phyloP scores from a whole-genome alignment of 2,329 filamentous ascomycete species.

The Diaporthe batatas region DNA sequence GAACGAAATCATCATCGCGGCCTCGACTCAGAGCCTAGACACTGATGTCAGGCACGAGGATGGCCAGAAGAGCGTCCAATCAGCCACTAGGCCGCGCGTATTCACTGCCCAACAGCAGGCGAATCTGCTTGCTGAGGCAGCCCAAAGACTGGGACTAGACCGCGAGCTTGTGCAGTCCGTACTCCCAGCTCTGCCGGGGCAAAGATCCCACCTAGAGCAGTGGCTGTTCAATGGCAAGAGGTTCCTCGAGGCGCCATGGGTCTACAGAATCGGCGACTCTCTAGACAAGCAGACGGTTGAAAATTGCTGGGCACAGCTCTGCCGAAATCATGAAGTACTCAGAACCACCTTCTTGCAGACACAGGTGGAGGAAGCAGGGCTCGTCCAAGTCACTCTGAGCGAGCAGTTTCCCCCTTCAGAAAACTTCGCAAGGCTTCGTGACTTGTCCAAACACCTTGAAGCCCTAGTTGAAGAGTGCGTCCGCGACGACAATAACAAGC shows the following conservation, averaged over 20 bases:
- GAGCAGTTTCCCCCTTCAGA: constrained; percentile 18
- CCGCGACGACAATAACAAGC: constrained; percentile 36
- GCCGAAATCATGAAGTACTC: constrained; percentile 38
- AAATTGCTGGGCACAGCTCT: constrained; percentile 38
- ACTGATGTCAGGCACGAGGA: neutral
- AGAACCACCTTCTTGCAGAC: constrained; percentile 41
- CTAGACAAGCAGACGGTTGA: constrained; percentile 37
- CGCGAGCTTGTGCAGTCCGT: constrained; percentile 41
- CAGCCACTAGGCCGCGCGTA: neutral
- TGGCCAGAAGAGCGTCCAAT: neutral
- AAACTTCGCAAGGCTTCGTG: constrained; percentile 18
- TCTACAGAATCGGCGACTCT: constrained; percentile 43
- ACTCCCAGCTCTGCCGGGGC: constrained; percentile 43
- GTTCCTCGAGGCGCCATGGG: constrained; percentile 48
- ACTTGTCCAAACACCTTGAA: constrained; percentile 8
- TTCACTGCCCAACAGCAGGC: constrained; percentile 23
- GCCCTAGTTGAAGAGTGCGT: constrained; percentile 39
- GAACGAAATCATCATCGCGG: constrained; percentile 38
- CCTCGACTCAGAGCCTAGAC: neutral
- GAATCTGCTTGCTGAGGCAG: neutral
- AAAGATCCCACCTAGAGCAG: constrained; percentile 44
- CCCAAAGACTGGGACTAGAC: neutral
- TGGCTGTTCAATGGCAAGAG: constrained; percentile 46
- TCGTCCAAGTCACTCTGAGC: constrained; percentile 40
- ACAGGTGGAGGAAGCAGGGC: neutral